Evolutionary conservation across 108 stramenopile genomes (phyloP).

Genomic region (Skeletonema menzelii): DNA sequence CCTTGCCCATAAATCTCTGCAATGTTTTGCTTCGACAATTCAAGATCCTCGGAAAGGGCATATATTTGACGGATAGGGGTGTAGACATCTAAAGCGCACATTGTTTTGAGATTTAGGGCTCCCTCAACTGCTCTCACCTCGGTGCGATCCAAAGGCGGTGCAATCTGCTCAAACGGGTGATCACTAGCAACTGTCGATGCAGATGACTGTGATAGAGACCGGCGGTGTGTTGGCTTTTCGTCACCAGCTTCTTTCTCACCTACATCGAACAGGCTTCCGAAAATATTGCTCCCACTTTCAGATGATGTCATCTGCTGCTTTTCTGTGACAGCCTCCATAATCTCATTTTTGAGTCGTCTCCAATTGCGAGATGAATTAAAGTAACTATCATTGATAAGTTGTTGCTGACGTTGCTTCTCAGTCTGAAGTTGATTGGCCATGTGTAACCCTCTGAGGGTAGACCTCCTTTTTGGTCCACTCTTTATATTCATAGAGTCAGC

Average conservation of each 20-base stretch:
- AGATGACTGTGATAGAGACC: constrained; percentile 1
- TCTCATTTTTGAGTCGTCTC: constrained; percentile 49
- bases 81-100: constrained; percentile 63
- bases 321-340: constrained; percentile 47
- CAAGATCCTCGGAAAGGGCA: constrained; percentile 46
- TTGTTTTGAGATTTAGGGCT: constrained; percentile 63
- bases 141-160: constrained; percentile 46
- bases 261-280: neutral
- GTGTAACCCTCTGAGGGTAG: constrained; percentile 1
- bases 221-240: neutral
- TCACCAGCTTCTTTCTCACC: neutral
- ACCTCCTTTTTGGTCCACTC: neutral
- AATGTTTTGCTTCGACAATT: constrained; percentile 49
- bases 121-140: constrained; percentile 56
- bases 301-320: constrained; percentile 4
- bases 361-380: constrained; percentile 26
- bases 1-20: constrained; percentile 64
- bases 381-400: constrained; percentile 8
- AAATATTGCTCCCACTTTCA: neutral
- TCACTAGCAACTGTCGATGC: neutral
- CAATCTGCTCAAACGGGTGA: constrained; percentile 29
- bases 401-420: constrained; percentile 9
- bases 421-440: constrained; percentile 25
- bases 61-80: constrained; percentile 53
- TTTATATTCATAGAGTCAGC: constrained; percentile 2